phyloP scores from a whole-genome alignment of 257 asterid genomes.

The Penstemon eatonii region DNA sequence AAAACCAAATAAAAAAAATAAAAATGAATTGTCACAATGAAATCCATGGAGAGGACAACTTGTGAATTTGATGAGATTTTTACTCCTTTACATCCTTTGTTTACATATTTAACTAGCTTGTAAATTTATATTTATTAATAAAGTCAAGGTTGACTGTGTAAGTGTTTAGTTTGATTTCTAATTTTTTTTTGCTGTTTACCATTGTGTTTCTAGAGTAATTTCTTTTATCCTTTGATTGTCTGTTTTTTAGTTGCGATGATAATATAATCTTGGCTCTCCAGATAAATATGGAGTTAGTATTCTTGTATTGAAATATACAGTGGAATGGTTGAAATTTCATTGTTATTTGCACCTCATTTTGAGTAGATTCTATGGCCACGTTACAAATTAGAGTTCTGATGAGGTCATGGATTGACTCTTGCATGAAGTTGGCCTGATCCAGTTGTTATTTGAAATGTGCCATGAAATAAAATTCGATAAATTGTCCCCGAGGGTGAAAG shows the following conservation, averaged over 20 bases:
- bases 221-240: conserved; percentile 1
- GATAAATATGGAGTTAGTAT: neutral
- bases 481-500: neutral
- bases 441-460: neutral
- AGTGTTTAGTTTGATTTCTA: neutral
- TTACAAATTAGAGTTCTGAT: neutral
- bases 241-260: neutral
- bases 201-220: neutral
- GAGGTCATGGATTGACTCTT: conserved; percentile 7
- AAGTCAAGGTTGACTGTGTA: neutral
- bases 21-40: no score
- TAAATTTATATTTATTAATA: neutral
- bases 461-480: neutral
- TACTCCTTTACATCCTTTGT: neutral
- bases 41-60: neutral
- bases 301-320: neutral
- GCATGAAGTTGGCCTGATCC: neutral
- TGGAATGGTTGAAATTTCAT: neutral
- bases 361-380: neutral
- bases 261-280: neutral
- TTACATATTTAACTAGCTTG: no score
- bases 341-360: neutral
- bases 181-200: neutral
- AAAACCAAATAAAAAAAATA: no score
- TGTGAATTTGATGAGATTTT: neutral